Evolutionary conservation across 805 yeast genomes (phyloP).

Genomic region (Starmerella ratchasimensis): DNA sequence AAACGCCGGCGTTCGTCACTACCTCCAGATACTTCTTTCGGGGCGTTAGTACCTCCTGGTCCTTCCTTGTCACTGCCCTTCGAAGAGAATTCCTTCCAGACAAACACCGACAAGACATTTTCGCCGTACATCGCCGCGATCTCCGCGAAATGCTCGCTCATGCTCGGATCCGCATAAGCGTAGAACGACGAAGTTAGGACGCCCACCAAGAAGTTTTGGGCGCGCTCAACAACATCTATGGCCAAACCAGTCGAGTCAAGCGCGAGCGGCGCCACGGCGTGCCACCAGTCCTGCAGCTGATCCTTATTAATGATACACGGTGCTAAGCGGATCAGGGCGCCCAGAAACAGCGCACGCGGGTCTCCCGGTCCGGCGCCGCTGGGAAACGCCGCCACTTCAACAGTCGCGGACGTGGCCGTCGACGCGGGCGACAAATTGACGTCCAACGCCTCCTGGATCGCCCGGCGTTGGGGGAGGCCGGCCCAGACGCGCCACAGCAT

Average conservation of each 20-base stretch:
- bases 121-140: constrained; percentile 18
- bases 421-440: constrained; percentile 3
- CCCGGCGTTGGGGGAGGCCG: constrained; percentile 8
- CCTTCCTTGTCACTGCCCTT: neutral
- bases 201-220: constrained; percentile 24
- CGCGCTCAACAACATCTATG: constrained; percentile 26
- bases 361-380: neutral
- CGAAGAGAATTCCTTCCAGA: constrained; percentile 13
- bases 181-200: constrained; percentile 22
- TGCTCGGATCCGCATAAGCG: constrained; percentile 12
- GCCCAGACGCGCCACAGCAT: constrained; percentile 23
- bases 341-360: constrained; percentile 23
- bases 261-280: constrained; percentile 36
- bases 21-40: too few species aligned
- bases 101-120: constrained; percentile 20
- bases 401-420: neutral
- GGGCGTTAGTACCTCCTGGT: neutral
- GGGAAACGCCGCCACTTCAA: neutral
- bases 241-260: constrained; percentile 46
- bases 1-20: constrained; percentile 38
- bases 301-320: constrained; percentile 24
- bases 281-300: constrained; percentile 36
- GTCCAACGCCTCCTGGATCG: constrained; percentile 1
- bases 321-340: constrained; percentile 22
- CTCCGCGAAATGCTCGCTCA: constrained; percentile 12